Evolutionary conservation across 805 yeast species (phyloP), one percentile per base, ranked within the genome.

Genomic region (Barnettozyma sucrosica): DNA sequence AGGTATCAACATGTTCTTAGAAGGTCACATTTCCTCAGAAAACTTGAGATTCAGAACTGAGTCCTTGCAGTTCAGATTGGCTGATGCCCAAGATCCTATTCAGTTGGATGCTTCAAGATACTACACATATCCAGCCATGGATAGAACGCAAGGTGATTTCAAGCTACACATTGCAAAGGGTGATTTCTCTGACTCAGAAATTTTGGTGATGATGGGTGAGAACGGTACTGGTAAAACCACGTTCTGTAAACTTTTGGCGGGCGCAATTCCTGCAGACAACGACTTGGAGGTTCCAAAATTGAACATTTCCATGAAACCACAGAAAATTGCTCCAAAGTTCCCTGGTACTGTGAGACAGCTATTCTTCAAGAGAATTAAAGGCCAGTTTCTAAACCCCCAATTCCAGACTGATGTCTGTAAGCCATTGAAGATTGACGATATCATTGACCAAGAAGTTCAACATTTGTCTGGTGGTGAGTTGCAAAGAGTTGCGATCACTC

Each of bases 191-290:
- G 95, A 93, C 68, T 87, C 97, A 38, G 99, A 93, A 74, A 93
- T 93, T 60, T 77, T 93, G 62, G 99, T 93, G 49, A 88, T 93
- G 97, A 92, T 93, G 96, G 99, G 99, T 66, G 99, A 93, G 73
- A 93, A 93, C 69, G 99, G 99, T 74, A 93, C 99, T 18, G 99
- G 99, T 75, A 93, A 93, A 74, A 93, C 99, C 37, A 93, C 99
- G 14, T 83, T 93, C 75, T 92, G 97, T 79, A 87, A 85, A 68
- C 74, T 93, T 62, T 76, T 93, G 62, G 98, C 99, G 20, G 99
- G 98, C 64, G 89, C 89, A 24, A 76, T 88, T 57, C 76, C 85
- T 43, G 92, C 99, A 28, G 99, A 93, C 69, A 79, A 77, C 56
- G 88, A 88, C 49, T 66, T 72, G 51, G 80, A 81, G 63, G 82